Evolutionary conservation across 352 stramenopile genomes (phyloP).

Genomic region (Phytophthora cactorum): DNA sequence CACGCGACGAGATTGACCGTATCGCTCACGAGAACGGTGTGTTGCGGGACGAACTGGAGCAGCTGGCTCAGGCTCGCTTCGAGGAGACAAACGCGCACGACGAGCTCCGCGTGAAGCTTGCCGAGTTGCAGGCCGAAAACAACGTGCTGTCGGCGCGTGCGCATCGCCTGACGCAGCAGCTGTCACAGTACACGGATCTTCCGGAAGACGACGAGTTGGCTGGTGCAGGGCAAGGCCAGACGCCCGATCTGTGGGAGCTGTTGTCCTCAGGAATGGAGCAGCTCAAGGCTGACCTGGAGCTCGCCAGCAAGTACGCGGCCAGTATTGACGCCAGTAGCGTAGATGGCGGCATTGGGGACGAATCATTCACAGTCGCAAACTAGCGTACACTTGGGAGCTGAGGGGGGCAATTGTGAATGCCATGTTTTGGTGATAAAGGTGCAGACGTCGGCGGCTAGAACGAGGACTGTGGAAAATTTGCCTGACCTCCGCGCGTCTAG

Average conservation of each 20-base stretch:
- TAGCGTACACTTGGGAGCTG: conserved; percentile 35
- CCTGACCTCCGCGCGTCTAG: conserved; percentile 14
- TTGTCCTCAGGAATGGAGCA: conserved; percentile 90
- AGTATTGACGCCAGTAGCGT: conserved; percentile 74
- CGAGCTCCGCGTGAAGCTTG: conserved; percentile 71
- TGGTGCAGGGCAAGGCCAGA: conserved; percentile 51
- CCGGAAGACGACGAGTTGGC: conserved; percentile 71
- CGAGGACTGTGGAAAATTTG: conserved; percentile 15
- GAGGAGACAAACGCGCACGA: conserved; percentile 74
- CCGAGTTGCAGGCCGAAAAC: conserved; percentile 85
- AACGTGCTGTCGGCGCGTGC: conserved; percentile 82
- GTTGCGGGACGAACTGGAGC: conserved; percentile 72
- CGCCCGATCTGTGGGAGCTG: conserved; percentile 86
- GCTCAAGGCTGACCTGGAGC: conserved; percentile 86
- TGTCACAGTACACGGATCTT: conserved; percentile 87
- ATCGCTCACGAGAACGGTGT: conserved; percentile 63
- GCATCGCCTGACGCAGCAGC: conserved; percentile 78
- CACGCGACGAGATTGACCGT: conserved; percentile 64
- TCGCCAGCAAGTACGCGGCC: conserved; percentile 86
- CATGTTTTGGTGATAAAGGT: conserved; percentile 32
- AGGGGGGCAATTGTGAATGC: conserved; percentile 19
- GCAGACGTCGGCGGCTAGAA: conserved; percentile 17
- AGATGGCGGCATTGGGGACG: conserved; percentile 54
- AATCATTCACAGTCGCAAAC: conserved; percentile 60
- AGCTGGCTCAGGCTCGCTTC: conserved; percentile 60